Percentiles rank a stretch among this genome's conserved stretches.
These are phyloP conservation scores for Fusarium tricinctum DNA, from an alignment of 2,329 filamentous ascomycete species.

Conservation along the genomic window DNA sequence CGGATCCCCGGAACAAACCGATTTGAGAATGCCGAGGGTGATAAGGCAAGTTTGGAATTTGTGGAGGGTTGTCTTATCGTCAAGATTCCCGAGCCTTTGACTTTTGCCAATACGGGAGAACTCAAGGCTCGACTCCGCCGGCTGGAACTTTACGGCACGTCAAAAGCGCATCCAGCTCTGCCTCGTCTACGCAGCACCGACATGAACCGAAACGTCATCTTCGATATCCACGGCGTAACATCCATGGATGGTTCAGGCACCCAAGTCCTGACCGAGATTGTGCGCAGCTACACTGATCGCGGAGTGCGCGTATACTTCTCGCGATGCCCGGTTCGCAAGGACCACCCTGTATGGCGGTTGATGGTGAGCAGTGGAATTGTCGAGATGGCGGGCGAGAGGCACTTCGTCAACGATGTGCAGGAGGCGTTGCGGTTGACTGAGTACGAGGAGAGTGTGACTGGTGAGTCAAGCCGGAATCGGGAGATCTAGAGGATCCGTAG, in stretches of 20 bases:
- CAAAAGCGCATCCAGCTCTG: slow-evolving; percentile 85
- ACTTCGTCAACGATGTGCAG: slow-evolving; percentile 87
- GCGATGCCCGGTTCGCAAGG: slow-evolving; percentile 63
- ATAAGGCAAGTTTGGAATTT: slow-evolving; percentile 83
- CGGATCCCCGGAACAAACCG: slow-evolving; percentile 85
- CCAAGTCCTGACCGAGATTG: slow-evolving; percentile 92
- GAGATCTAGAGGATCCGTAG: slow-evolving; percentile 8
- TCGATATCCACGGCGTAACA: slow-evolving; percentile 98
- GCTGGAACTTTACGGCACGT: slow-evolving; percentile 92
- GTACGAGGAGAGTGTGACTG: slow-evolving; percentile 67
- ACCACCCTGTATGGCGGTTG: slow-evolving; percentile 74
- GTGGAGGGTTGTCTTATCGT: slow-evolving; percentile 94
- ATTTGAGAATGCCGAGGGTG: slow-evolving; percentile 87
- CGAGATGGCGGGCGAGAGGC: slow-evolving; percentile 78
- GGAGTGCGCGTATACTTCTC: slow-evolving; percentile 84
- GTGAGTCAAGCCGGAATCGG: slow-evolving; percentile 41
- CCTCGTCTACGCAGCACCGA: slow-evolving; percentile 83
- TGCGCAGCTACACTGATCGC: slow-evolving; percentile 80
- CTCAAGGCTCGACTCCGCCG: slow-evolving; percentile 86
- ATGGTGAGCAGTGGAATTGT: slow-evolving; percentile 88
- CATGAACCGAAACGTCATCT: slow-evolving; percentile 92
- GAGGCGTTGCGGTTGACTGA: slow-evolving; percentile 88
- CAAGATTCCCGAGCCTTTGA: slow-evolving; percentile 96
- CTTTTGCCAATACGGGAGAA: slow-evolving; percentile 96
- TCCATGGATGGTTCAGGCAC: slow-evolving; percentile 93